These are phyloP conservation scores for Tetrastigma voinierianum DNA, from an alignment of 164 flowering plant species.

Conservation along the genomic window DNA sequence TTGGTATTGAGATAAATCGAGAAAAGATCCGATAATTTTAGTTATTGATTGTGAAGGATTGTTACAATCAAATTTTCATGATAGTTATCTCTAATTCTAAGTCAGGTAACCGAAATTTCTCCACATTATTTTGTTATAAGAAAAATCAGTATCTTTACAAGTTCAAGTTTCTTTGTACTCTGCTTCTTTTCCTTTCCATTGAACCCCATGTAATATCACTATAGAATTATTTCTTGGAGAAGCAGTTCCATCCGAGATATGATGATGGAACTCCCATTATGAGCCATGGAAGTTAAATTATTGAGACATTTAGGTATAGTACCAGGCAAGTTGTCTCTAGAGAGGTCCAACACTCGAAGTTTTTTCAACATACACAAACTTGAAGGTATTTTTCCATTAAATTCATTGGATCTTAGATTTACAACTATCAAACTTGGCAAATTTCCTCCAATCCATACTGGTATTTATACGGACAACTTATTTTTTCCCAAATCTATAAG, in stretches of 20 bases:
- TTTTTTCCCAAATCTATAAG: slow-evolving; percentile 13
- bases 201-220: background rate
- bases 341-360: slow-evolving; percentile 26
- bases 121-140: slow-evolving; percentile 21
- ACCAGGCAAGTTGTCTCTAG: slow-evolving; percentile 22
- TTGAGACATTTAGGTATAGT: slow-evolving; percentile 25
- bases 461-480: slow-evolving; percentile 9
- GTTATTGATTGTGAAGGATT: slow-evolving; percentile 13
- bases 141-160: slow-evolving; percentile 21
- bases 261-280: background rate
- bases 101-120: slow-evolving; percentile 13
- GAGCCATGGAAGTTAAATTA: slow-evolving; percentile 18
- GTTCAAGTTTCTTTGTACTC: slow-evolving; percentile 4
- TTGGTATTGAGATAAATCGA: slow-evolving; percentile 24
- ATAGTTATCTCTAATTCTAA: slow-evolving; percentile 5
- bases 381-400: slow-evolving; percentile 20
- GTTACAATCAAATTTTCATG: no score
- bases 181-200: slow-evolving; percentile 15
- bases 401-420: slow-evolving; percentile 10
- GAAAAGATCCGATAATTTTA: slow-evolving; percentile 6
- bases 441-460: slow-evolving; percentile 20
- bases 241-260: background rate
- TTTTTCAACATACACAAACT: slow-evolving; percentile 8
- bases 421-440: slow-evolving; percentile 4
- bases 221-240: background rate